These are phyloP conservation scores for Pseudonitzschia multistriata DNA, from an alignment of 108 stramenopile genomes.

Conservation along the genomic window DNA sequence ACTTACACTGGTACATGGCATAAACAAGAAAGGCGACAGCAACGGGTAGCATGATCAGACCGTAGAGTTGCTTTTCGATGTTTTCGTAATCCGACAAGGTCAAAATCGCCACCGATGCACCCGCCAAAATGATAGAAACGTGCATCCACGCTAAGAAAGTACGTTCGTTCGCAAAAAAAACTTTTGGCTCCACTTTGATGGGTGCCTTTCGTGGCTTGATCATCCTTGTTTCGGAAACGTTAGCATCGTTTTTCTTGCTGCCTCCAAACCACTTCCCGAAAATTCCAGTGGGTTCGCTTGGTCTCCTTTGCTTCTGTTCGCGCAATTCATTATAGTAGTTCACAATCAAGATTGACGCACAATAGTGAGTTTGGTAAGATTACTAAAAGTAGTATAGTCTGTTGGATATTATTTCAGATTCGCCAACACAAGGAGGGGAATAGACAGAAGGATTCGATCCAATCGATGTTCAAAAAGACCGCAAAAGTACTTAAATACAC, in stretches of 20 bases:
- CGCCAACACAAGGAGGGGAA: not conserved
- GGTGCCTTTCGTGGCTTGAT: slow-evolving; percentile 14
- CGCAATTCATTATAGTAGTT: not conserved
- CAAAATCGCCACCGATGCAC: slow-evolving; percentile 74
- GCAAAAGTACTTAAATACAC: too few relatives aligned
- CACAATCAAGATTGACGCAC: not conserved
- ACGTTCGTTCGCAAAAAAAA: slow-evolving; percentile 96
- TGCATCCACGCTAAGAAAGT: slow-evolving; percentile 97
- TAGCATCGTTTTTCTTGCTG: not conserved
- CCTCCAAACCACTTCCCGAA: slow-evolving; percentile 10
- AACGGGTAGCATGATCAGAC: slow-evolving; percentile 81
- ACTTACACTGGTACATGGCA: slow-evolving; percentile 83
- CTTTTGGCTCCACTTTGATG: slow-evolving; percentile 49
- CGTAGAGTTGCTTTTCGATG: slow-evolving; percentile 63
- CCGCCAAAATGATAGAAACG: slow-evolving; percentile 75
- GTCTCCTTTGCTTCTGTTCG: not conserved
- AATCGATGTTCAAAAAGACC: not conserved
- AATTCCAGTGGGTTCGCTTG: slow-evolving; percentile 8
- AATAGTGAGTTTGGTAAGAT: too few relatives aligned
- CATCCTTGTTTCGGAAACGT: not conserved
- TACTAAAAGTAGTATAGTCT: too few relatives aligned
- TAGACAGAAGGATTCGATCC: not conserved
- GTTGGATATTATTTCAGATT: not conserved
- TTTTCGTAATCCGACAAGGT: slow-evolving; percentile 52
- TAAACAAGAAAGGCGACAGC: slow-evolving; percentile 85